phyloP scores from a whole-genome alignment of 2,329 filamentous ascomycete species.

The Scopulariopsis brevicaulis region DNA sequence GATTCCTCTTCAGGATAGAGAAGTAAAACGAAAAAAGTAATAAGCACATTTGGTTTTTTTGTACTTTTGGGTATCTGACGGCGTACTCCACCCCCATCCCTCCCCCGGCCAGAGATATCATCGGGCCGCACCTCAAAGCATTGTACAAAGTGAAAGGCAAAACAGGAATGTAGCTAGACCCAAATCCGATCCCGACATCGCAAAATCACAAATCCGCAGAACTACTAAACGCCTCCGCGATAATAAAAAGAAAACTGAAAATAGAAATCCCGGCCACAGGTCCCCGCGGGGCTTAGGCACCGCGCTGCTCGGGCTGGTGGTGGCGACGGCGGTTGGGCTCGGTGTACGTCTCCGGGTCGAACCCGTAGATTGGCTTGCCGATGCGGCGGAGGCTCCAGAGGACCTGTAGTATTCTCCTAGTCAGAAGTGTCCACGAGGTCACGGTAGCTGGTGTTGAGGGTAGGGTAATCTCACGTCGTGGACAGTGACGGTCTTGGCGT shows the following conservation, averaged over 20 bases:
- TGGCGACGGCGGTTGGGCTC: conserved; percentile 11
- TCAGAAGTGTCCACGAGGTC: neutral
- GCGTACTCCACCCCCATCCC: neutral
- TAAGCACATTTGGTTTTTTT: too few relatives aligned
- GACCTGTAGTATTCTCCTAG: conserved; percentile 28
- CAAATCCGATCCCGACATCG: too few relatives aligned
- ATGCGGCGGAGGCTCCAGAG: conserved; percentile 34
- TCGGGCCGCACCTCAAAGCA: too few relatives aligned
- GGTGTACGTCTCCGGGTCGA: conserved; percentile 30
- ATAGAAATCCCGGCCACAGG: neutral
- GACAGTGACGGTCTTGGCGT: conserved; percentile 50
- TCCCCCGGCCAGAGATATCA: neutral
- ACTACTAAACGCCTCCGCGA: neutral
- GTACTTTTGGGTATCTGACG: too few relatives aligned
- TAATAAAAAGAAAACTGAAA: neutral
- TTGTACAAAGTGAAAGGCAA: too few relatives aligned
- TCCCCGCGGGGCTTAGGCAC: neutral
- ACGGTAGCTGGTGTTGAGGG: neutral
- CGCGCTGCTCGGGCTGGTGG: neutral
- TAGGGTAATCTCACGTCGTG: conserved; percentile 37
- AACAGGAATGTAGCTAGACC: too few relatives aligned
- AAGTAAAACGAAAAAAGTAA: neutral
- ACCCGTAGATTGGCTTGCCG: conserved; percentile 46
- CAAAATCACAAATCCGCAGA: neutral
- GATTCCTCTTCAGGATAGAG: neutral